Percentiles rank a stretch among this genome's conserved stretches.
These are phyloP conservation scores for Arachnopeziza araneosa DNA, from an alignment of 2,329 filamentous ascomycete species.

Conservation along the genomic window DNA sequence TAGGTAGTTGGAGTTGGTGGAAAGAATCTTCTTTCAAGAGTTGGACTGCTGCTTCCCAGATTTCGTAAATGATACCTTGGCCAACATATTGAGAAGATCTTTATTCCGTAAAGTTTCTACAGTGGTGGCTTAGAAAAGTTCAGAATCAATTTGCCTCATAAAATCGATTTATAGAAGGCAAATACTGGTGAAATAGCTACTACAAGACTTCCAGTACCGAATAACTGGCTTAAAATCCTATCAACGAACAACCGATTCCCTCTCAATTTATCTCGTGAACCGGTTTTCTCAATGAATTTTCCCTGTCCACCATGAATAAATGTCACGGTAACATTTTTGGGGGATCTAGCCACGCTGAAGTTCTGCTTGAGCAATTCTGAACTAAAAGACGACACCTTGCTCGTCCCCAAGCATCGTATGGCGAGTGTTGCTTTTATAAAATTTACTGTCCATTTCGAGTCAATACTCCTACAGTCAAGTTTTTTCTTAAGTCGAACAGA, in stretches of 20 bases:
- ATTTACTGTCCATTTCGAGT: conserved; percentile 59
- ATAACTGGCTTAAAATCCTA: neutral
- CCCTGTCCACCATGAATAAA: conserved; percentile 51
- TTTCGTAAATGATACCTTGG: conserved; percentile 61
- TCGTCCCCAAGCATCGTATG: conserved; percentile 50
- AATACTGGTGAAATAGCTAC: too few species aligned
- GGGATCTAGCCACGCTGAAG: conserved; percentile 59
- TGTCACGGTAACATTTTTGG: conserved; percentile 54
- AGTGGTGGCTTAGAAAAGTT: neutral
- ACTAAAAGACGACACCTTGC: conserved; percentile 48
- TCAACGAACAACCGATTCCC: neutral
- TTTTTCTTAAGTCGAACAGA: neutral
- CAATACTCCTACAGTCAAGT: too few species aligned
- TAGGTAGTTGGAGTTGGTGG: neutral
- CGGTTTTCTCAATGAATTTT: conserved; percentile 42
- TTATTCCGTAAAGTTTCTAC: conserved; percentile 34
- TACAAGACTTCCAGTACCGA: neutral
- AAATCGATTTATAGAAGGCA: too few species aligned
- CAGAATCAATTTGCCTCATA: neutral
- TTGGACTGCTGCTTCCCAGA: conserved; percentile 50
- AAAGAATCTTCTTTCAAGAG: conserved; percentile 33
- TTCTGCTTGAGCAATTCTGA: conserved; percentile 46
- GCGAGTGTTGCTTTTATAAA: conserved; percentile 48
- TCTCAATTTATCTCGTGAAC: conserved; percentile 24
- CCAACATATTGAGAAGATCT: conserved; percentile 50